Base-by-base conservation (phyloP, 768 basidiomycete genomes). In the Mycena belliarum region DNA sequence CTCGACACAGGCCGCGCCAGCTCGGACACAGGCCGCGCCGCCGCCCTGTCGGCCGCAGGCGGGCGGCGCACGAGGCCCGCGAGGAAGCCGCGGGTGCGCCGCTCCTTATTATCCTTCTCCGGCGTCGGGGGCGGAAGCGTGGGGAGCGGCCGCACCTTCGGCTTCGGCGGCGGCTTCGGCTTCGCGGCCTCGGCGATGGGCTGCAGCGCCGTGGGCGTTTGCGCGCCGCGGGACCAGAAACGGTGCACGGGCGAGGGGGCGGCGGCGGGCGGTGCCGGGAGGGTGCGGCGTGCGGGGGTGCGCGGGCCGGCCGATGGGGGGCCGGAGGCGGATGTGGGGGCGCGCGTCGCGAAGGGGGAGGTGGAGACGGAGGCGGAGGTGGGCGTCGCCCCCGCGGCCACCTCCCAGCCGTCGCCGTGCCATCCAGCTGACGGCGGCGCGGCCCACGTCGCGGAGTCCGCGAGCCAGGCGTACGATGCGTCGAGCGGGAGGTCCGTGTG, bases 371-470 rank as follows among this genome's bases (percentile, higher is more conserved):
- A 43, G 14, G 43, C 21, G 25, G 61, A 52, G 1, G 51, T 15
- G 47, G 61, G 40, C 29, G 28, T 9, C 41, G 60, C 58, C 43
- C 60, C 62, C 62, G 61, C 32, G 24, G 28, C 14, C 41, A 63
- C 58, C 43, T 63, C 62, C 62, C 62, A 63, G 11, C 62, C 62
- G 48, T 63, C 62, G 50, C 62, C 62, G 40, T 46, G 57, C 62
- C 62, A 63, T 10, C 32, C 46, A n/a, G n/a, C n/a, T n/a, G n/a
- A n/a, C n/a, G 58, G 45, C 4, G 57, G 33, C 1, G 54, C 41
- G 28, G 57, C 51, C 62, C 62, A 63, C 9, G 58, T 52, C n/a
- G 62, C 56, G 0, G 62, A 45, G 24, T 63, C 57, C 10, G 58
- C 28, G 46, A 63, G 58, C 62, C 62, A 63, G 3, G 49, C 58